These are phyloP conservation scores for Saitozyma sp. DNA, from an alignment of 768 basidiomycete species.

Conservation along the genomic window DNA sequence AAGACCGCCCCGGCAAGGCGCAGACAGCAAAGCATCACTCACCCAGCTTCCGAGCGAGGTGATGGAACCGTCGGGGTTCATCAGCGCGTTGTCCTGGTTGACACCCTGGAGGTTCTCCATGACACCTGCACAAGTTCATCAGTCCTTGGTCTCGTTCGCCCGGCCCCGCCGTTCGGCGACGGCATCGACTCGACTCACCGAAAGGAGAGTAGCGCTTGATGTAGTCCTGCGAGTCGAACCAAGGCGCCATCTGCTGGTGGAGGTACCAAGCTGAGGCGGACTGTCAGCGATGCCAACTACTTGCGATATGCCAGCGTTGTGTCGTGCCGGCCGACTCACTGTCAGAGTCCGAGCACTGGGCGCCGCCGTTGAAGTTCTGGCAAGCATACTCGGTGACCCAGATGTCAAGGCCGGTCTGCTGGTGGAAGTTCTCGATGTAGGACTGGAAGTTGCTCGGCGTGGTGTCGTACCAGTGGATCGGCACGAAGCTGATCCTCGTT, in stretches of 20 bases:
- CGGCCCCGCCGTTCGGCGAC: no score
- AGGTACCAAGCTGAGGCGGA: constrained; percentile 37
- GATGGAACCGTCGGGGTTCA: constrained; percentile 48
- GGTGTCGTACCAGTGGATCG: constrained; percentile 71
- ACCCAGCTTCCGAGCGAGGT: constrained; percentile 50
- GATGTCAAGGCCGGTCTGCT: constrained; percentile 33
- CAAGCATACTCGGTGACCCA: constrained; percentile 52
- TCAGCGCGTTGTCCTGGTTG: constrained; percentile 49
- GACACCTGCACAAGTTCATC: constrained; percentile 16
- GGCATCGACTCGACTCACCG: constrained; percentile 25
- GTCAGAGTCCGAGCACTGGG: constrained; percentile 47
- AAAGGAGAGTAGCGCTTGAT: constrained; percentile 49
- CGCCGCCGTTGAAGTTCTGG: constrained; percentile 51
- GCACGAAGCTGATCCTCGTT: constrained; percentile 50
- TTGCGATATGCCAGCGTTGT: neutral
- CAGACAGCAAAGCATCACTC: constrained; percentile 13
- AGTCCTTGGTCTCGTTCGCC: neutral
- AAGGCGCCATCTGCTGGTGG: constrained; percentile 48
- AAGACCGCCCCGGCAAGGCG: no score
- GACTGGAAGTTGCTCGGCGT: constrained; percentile 57
- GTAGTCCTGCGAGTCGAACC: constrained; percentile 49
- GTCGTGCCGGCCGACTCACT: constrained; percentile 23
- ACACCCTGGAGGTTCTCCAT: constrained; percentile 52
- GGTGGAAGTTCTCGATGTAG: constrained; percentile 56
- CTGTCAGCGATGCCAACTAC: constrained; percentile 1